Base-by-base conservation (phyloP, 768 basidiomycete genomes). In the Exsudoporus frostii region DNA sequence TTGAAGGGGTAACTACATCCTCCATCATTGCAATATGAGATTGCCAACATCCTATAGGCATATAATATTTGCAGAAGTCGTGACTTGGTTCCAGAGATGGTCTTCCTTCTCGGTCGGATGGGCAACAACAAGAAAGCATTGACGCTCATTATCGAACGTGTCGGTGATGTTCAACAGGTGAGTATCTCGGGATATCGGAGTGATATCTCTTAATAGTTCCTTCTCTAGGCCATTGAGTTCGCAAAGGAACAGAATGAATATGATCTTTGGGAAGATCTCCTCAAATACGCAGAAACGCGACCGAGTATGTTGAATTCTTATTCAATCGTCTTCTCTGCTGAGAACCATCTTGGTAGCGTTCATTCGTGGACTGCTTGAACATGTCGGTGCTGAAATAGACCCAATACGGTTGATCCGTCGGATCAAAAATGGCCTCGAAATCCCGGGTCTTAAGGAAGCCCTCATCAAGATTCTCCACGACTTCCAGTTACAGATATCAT, bases 391-490 rank as follows among this genome's bases (percentile, higher is more conserved):
- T 1, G 94, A 98, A 62, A 97, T 98, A 62, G 89, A 95, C 64
- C 96, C 97, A 4, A 88, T 98, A 51, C 84, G 93, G 1, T 78
- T 99, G 48, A 96, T 99, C 45, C 84, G 93, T 3, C 84, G 96
- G 10, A 98, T 99, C 71, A 88, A 90, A 73, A 93, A 98, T 60
- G 95, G 97, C 2, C 77, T 98, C 4, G 94, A 98, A 71, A 98
- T 99, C 42, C 93, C 93, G 0, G 96, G 96, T 1, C 77, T 99
- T 53, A 95, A 97, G 67, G 85, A 87, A 45, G 94, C 96, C 5
- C 72, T 98, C 32, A 91, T 98, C 74, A 98, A 97, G 79, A 98
- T 99, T 49, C 73, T 99, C 45, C 93, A 96, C 58, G 95, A 97
- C 64, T 97, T 95, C 66, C 92, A 98, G 64, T 74, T 98, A 7